These are phyloP conservation scores for Aspergillus sp. DNA, from an alignment of 2,329 filamentous ascomycete species.

Conservation along the genomic window DNA sequence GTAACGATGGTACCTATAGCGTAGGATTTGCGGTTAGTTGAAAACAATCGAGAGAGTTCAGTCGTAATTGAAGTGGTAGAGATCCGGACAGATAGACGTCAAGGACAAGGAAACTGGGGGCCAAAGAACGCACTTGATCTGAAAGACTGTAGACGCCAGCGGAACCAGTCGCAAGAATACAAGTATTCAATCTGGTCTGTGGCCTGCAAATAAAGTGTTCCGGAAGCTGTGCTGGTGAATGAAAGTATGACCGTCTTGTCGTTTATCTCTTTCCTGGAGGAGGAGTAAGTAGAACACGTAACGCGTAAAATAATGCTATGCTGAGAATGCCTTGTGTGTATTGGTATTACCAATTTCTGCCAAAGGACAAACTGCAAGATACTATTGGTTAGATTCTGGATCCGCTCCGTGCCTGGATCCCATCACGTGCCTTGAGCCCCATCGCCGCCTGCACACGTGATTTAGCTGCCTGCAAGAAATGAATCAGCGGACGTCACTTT, in stretches of 20 bases:
- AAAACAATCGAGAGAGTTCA: not conserved
- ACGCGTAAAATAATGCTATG: conserved; percentile 10
- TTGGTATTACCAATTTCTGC: conserved; percentile 19
- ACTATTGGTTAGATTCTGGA: conserved; percentile 24
- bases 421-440: conserved; percentile 19
- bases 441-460: conserved; percentile 21
- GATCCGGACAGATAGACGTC: not conserved
- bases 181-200: not conserved
- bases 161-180: conserved; percentile 2
- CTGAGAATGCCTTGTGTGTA: conserved; percentile 14
- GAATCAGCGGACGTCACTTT: conserved; percentile 34
- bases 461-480: conserved; percentile 15
- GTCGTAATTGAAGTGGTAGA: not conserved
- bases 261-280: not conserved
- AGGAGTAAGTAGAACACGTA: conserved; percentile 7
- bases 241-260: not conserved
- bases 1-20: conserved; percentile 7
- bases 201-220: conserved; percentile 15
- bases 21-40: conserved; percentile 4
- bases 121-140: conserved; percentile 5
- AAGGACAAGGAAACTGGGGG: not conserved
- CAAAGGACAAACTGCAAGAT: conserved; percentile 34
- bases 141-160: not conserved
- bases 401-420: conserved; percentile 11
- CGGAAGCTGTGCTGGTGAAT: conserved; percentile 12